Percentiles rank a stretch among this genome's conserved stretches.
These are phyloP conservation scores for Sequoiadendron giganteum DNA, from an alignment of 75 land plant species.

Conservation along the genomic window DNA sequence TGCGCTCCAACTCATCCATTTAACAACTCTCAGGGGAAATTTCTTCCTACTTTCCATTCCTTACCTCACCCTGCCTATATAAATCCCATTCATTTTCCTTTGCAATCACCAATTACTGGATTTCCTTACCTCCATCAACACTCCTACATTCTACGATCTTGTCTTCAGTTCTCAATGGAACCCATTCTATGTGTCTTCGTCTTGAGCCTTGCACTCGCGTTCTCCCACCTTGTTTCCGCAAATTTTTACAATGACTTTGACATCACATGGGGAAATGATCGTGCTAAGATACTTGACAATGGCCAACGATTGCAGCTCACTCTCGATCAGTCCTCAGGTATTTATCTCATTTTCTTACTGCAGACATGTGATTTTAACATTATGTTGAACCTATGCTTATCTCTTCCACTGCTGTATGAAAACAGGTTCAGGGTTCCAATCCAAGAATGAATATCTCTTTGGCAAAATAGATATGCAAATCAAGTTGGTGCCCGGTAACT, in stretches of 20 bases:
- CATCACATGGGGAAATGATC: slow-evolving; percentile 37
- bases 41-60: too few relatives aligned
- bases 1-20: too few relatives aligned
- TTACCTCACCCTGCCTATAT: too few relatives aligned
- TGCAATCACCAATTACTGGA: too few relatives aligned
- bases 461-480: slow-evolving; percentile 73
- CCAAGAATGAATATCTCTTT: slow-evolving; percentile 58
- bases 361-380: background rate
- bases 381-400: background rate
- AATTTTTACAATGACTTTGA: slow-evolving; percentile 30
- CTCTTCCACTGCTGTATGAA: background rate
- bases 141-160: too few relatives aligned
- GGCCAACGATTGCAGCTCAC: slow-evolving; percentile 31
- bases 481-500: slow-evolving; percentile 56
- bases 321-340: slow-evolving; percentile 40
- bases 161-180: too few relatives aligned
- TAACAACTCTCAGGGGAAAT: too few relatives aligned
- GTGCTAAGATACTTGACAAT: slow-evolving; percentile 29
- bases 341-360: background rate
- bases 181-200: too few relatives aligned
- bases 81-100: too few relatives aligned
- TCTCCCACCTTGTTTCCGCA: background rate
- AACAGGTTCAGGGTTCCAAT: slow-evolving; percentile 60
- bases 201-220: too few relatives aligned
- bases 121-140: too few relatives aligned